These are phyloP conservation scores for Picochlorum sp. DNA, from an alignment of 139 green algal genomes.

Conservation along the genomic window DNA sequence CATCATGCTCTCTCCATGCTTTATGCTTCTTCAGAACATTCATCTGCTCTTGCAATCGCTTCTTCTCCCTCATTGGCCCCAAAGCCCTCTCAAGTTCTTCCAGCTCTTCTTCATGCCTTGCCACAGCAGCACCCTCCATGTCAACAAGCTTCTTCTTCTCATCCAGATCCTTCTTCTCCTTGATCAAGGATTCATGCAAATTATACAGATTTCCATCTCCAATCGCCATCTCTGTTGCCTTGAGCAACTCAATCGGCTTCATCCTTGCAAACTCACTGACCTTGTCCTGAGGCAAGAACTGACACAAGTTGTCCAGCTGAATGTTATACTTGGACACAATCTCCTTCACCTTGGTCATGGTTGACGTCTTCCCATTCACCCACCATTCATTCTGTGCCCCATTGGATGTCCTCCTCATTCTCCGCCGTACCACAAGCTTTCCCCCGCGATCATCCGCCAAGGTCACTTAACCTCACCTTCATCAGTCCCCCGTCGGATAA, in stretches of 20 bases:
- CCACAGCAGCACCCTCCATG: constrained; percentile 15
- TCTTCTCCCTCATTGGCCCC: constrained; percentile 42
- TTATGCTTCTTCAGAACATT: constrained; percentile 35
- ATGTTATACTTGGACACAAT: constrained; percentile 66
- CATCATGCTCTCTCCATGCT: constrained; percentile 36
- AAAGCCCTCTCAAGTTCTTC: constrained; percentile 56
- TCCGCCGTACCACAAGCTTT: constrained; percentile 20
- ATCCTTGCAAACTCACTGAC: constrained; percentile 84
- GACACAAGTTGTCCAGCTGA: constrained; percentile 96
- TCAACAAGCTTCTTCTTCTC: constrained; percentile 12
- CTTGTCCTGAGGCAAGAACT: constrained; percentile 37
- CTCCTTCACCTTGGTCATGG: constrained; percentile 48
- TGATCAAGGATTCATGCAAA: constrained; percentile 67
- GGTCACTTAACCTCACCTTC: constrained; percentile 54
- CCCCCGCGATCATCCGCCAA: constrained; percentile 32
- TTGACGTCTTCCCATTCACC: constrained; percentile 34
- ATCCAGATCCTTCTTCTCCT: constrained; percentile 21
- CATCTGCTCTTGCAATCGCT: constrained; percentile 39
- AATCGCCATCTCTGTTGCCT: constrained; percentile 69
- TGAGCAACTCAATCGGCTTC: constrained; percentile 68
- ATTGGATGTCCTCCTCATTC: constrained; percentile 32
- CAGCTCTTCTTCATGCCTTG: constrained; percentile 36
- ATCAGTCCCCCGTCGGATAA: constrained; percentile 54
- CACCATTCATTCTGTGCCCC: constrained; percentile 38
- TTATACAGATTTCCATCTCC: constrained; percentile 40